Evolutionary conservation across 257 asterid genomes (phyloP).

Genomic region (Orobanche coerulescens): DNA sequence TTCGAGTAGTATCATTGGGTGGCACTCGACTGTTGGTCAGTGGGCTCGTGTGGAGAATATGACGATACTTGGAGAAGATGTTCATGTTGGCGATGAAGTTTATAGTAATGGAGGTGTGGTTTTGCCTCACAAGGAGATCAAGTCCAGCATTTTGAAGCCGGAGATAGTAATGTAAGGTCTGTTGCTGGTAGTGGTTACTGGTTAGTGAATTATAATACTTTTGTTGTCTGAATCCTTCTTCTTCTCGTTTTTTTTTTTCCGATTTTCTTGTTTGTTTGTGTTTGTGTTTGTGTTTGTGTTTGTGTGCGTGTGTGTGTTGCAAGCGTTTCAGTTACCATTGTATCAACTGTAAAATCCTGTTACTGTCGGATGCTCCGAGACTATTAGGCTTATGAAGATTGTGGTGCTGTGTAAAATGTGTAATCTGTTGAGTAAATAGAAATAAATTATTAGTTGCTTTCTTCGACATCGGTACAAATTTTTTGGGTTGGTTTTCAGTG

Average conservation of each 20-base stretch:
- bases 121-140: slow-evolving; percentile 95
- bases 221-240: background rate
- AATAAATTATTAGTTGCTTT: slow-evolving; percentile 24
- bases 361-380: background rate
- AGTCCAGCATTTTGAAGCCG: slow-evolving; percentile 75
- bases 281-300: background rate
- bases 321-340: slow-evolving; percentile 10
- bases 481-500: slow-evolving; percentile 11
- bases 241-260: background rate
- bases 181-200: slow-evolving; percentile 17
- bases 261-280: no score
- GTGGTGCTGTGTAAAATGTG: slow-evolving; percentile 19
- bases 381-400: slow-evolving; percentile 7
- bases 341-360: slow-evolving; percentile 25
- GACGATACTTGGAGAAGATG: slow-evolving; percentile 93
- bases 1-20: slow-evolving; percentile 80
- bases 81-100: slow-evolving; percentile 83
- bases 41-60: slow-evolving; percentile 98
- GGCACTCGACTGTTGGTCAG: slow-evolving; percentile 95
- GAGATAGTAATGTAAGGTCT: slow-evolving; percentile 65
- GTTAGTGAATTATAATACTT: slow-evolving; percentile 17
- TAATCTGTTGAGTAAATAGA: slow-evolving; percentile 26
- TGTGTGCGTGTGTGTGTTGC: no score
- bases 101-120: slow-evolving; percentile 91
- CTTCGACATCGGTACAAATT: background rate